Evolutionary conservation across 768 basidiomycete species (phyloP).

Genomic region (Exidia glandulosa): DNA sequence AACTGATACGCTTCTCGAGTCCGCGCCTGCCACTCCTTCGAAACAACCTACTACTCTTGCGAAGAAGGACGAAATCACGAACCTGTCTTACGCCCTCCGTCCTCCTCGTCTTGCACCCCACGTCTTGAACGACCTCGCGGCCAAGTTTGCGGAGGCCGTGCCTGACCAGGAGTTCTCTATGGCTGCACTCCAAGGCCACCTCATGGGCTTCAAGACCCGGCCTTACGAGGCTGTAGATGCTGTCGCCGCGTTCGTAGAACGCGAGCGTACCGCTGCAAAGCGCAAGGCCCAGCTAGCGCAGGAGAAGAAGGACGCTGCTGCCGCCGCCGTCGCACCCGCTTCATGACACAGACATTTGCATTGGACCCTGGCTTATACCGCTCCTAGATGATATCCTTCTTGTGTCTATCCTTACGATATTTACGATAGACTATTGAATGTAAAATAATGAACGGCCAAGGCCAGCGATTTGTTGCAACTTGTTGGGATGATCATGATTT

Average conservation of each 20-base stretch:
- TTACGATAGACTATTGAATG: too few relatives aligned
- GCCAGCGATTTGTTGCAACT: too few relatives aligned
- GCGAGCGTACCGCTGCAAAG: constrained; percentile 18
- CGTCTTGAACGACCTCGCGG: constrained; percentile 37
- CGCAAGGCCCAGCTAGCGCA: not conserved
- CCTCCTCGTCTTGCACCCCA: constrained; percentile 30
- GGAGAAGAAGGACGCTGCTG: not conserved
- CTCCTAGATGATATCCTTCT: too few relatives aligned
- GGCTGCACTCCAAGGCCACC: constrained; percentile 41
- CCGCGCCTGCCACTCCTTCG: not conserved
- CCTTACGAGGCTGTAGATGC: constrained; percentile 45
- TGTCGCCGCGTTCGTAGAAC: constrained; percentile 37
- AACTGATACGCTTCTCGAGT: not conserved
- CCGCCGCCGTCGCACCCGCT: too few relatives aligned
- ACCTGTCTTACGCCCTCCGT: constrained; percentile 7
- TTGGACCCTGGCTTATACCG: too few relatives aligned
- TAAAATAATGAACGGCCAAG: too few relatives aligned
- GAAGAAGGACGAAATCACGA: not conserved
- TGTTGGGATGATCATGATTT: too few relatives aligned
- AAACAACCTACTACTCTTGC: not conserved
- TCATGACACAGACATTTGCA: too few relatives aligned
- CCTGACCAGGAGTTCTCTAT: constrained; percentile 34
- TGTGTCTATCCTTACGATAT: too few relatives aligned
- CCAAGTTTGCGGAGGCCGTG: constrained; percentile 42
- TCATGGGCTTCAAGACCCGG: constrained; percentile 56